A percentile compares a stretch with the other conserved stretches of the same genome.
phyloP scores from a whole-genome alignment of 305 asterid species.

The Fraxinus floribunda region DNA sequence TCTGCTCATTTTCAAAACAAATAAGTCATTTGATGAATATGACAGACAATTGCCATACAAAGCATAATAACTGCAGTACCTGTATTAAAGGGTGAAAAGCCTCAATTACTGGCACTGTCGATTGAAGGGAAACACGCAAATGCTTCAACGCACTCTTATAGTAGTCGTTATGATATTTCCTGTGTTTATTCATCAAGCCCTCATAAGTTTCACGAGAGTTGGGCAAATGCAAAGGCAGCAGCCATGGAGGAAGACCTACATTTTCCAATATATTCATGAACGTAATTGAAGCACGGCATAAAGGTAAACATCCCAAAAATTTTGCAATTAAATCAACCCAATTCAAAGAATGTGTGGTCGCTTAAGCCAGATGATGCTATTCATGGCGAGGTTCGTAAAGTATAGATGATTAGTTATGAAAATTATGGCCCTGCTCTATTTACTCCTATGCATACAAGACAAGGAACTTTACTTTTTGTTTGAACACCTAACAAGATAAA shows the following conservation, averaged over 20 bases:
- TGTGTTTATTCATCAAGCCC: slow-evolving; percentile 42
- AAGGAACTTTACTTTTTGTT: neutral
- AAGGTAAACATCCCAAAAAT: slow-evolving; percentile 1
- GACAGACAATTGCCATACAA: neutral
- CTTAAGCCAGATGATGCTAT: neutral
- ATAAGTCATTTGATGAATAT: neutral
- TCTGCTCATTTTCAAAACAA: neutral
- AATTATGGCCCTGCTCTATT: neutral
- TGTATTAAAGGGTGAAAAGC: slow-evolving; percentile 86
- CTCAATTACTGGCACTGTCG: slow-evolving; percentile 56
- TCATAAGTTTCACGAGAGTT: slow-evolving; percentile 52
- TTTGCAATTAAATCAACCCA: neutral
- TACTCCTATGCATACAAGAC: neutral
- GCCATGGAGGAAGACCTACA: slow-evolving; percentile 74
- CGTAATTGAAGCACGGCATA: slow-evolving; percentile 12
- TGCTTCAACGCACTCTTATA: slow-evolving; percentile 56
- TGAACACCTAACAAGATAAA: neutral
- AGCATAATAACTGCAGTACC: slow-evolving; percentile 39
- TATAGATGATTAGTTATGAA: neutral
- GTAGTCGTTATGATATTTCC: slow-evolving; percentile 41
- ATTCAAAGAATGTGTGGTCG: too few relatives aligned
- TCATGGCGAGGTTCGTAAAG: neutral
- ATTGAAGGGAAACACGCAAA: slow-evolving; percentile 57
- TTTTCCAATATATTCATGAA: slow-evolving; percentile 16
- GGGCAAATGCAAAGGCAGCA: slow-evolving; percentile 70